phyloP scores from a whole-genome alignment of 768 basidiomycete species.

The Russula compacta region DNA sequence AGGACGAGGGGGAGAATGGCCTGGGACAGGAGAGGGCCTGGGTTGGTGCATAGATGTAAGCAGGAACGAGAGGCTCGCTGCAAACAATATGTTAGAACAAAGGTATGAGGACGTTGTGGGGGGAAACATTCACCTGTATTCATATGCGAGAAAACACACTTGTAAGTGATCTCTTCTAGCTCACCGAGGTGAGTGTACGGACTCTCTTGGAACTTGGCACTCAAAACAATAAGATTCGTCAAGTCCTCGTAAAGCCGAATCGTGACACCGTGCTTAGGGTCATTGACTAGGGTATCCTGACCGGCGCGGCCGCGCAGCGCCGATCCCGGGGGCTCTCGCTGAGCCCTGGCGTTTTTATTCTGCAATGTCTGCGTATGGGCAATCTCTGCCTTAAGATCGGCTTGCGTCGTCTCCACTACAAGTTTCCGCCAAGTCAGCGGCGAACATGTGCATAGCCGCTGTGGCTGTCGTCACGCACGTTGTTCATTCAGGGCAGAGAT shows the following conservation, averaged over 20 bases:
- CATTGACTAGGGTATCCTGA: slow-evolving; percentile 32
- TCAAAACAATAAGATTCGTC: slow-evolving; percentile 66
- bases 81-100: not conserved
- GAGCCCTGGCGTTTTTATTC: slow-evolving; percentile 28
- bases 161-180: slow-evolving; percentile 51
- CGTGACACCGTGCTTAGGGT: slow-evolving; percentile 50
- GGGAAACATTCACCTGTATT: not conserved
- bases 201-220: slow-evolving; percentile 42
- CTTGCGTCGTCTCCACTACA: slow-evolving; percentile 41
- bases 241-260: slow-evolving; percentile 80
- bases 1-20: slow-evolving; percentile 24
- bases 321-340: slow-evolving; percentile 34
- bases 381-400: slow-evolving; percentile 57
- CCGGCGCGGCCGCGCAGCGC: slow-evolving; percentile 29
- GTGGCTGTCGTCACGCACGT: slow-evolving; percentile 32
- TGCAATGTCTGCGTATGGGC: slow-evolving; percentile 40
- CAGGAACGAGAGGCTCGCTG: slow-evolving; percentile 38
- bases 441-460: not conserved
- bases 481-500: slow-evolving; percentile 39
- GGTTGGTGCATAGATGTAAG: slow-evolving; percentile 15
- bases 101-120: not conserved
- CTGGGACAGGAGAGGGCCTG: slow-evolving; percentile 24
- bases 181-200: slow-evolving; percentile 30
- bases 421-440: slow-evolving; percentile 1
- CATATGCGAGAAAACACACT: slow-evolving; percentile 53